These are phyloP conservation scores for Athelia psychrophila DNA, from an alignment of 1,284 basidiomycete genomes.

Conservation along the genomic window DNA sequence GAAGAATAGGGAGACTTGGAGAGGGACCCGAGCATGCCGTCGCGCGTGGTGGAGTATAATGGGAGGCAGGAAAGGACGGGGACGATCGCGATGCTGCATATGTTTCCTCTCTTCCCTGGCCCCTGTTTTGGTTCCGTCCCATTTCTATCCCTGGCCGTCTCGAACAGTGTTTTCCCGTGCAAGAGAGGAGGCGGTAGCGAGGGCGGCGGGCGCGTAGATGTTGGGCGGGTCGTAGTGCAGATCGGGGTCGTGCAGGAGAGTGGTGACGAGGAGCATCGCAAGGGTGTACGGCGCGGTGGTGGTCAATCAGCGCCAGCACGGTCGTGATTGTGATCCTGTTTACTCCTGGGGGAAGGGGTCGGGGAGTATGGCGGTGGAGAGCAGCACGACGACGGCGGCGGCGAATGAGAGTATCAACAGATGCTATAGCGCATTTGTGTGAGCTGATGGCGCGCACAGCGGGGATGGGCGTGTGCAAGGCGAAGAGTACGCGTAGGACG, in stretches of 20 bases:
- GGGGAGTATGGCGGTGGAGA: too few relatives aligned
- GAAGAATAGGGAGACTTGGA: slow-evolving; percentile 78
- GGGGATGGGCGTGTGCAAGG: slow-evolving; percentile 59
- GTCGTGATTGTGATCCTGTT: slow-evolving; percentile 54
- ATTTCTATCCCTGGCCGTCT: too few relatives aligned
- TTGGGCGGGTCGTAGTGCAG: slow-evolving; percentile 68
- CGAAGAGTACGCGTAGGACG: slow-evolving; percentile 51
- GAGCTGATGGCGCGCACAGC: slow-evolving; percentile 47
- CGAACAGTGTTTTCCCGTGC: slow-evolving; percentile 82
- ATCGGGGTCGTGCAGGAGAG: slow-evolving; percentile 68
- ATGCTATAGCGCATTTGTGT: slow-evolving; percentile 68
- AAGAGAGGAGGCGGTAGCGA: slow-evolving; percentile 53
- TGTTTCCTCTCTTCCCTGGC: slow-evolving; percentile 84
- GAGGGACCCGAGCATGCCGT: slow-evolving; percentile 78
- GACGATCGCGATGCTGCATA: slow-evolving; percentile 53
- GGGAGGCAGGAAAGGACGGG: slow-evolving; percentile 63
- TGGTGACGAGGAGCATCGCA: slow-evolving; percentile 48
- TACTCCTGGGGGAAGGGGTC: slow-evolving; percentile 26
- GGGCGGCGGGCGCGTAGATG: slow-evolving; percentile 73
- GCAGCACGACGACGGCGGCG: slow-evolving; percentile 49
- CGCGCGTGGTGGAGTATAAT: slow-evolving; percentile 83
- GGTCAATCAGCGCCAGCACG: slow-evolving; percentile 42
- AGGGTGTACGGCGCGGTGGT: slow-evolving; percentile 37
- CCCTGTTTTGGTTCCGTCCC: slow-evolving; percentile 84
- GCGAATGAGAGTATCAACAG: slow-evolving; percentile 56